Evolutionary conservation across 2,329 filamentous ascomycete species (phyloP).

Genomic region (Mycosphaerella arachidis): DNA sequence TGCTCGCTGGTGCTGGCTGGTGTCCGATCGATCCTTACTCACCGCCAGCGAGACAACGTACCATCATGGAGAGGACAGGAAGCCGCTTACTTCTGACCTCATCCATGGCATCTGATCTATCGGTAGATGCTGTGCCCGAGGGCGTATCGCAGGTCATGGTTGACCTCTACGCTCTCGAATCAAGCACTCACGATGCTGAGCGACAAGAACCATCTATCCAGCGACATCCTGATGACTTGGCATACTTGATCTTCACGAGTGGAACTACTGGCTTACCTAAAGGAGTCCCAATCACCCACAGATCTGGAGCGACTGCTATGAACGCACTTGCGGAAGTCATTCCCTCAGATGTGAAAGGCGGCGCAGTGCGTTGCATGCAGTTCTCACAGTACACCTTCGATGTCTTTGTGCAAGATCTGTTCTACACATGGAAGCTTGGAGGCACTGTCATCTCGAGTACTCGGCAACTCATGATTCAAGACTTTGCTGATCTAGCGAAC

Average conservation of each 20-base stretch:
- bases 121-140: conserved; percentile 1
- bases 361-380: conserved; percentile 27
- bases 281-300: conserved; percentile 37
- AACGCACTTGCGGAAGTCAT: conserved; percentile 22
- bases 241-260: conserved; percentile 56
- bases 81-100: conserved; percentile 8
- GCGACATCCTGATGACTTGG: conserved; percentile 40
- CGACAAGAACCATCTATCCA: background rate
- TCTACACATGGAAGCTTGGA: conserved; percentile 15
- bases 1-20: conserved; percentile 71
- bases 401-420: conserved; percentile 35
- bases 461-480: conserved; percentile 12
- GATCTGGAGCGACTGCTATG: conserved; percentile 36
- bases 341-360: conserved; percentile 5
- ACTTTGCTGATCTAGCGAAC: conserved; percentile 8
- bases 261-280: conserved; percentile 38
- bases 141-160: conserved; percentile 7
- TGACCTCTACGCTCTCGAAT: conserved; percentile 1
- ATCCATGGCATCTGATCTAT: conserved; percentile 2
- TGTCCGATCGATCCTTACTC: conserved; percentile 55
- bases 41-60: conserved; percentile 12
- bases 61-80: conserved; percentile 13
- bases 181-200: background rate
- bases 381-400: conserved; percentile 40
- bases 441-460: conserved; percentile 14